Base-by-base conservation (phyloP, 1,139 yeast genomes). In the Protomyces gravidus region DNA sequence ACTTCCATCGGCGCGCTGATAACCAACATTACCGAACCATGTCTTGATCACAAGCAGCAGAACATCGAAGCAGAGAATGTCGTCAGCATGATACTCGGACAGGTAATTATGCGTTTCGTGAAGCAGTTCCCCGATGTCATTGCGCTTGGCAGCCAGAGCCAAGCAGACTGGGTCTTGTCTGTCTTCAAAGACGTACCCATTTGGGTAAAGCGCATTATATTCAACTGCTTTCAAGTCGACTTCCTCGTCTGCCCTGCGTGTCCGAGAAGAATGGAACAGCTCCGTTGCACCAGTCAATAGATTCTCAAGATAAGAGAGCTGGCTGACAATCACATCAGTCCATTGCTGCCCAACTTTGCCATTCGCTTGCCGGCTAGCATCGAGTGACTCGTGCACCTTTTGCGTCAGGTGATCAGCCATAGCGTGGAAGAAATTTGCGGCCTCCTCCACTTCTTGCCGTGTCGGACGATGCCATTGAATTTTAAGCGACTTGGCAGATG, bases 1-100 rank as follows among this genome's bases (percentile, higher is more conserved):
- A 11, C 80, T 74, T 57, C 80, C 85, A 55, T 85, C 80, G 0
- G 85, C 75, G 13, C 86, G 76, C 67, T 87, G 95, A 64, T 82
- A 78, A 1, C 96, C 95, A 27, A 86, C 86, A 69, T 89, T 95
- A 17, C 87, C 80, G 64, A 92, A 82, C 89, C 95, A 92, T 9
- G 86, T 82, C 66, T 86, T 83, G 59, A 86, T 71, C 1, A 85
- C 85, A 68, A 83, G 82, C 50, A 89, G 72, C 52, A 85, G 76
- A 48, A 83, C 82, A 66, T 83, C 83, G 70, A 84, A 80, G 19
- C 87, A 72, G 17, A 82, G 81, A n/a, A 88, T 80, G 64, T 88
- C 86, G 64, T 86, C 89, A 59, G 80, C 83, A 61, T 80, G 80
- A 59, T 80, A 73, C 2, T 75, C 70, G 2, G 72, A 68, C 64